Percentiles rank a stretch among this genome's conserved stretches.
Evolutionary conservation across 768 basidiomycete genomes (phyloP).

Genomic region (Psilocybe tampanensis): DNA sequence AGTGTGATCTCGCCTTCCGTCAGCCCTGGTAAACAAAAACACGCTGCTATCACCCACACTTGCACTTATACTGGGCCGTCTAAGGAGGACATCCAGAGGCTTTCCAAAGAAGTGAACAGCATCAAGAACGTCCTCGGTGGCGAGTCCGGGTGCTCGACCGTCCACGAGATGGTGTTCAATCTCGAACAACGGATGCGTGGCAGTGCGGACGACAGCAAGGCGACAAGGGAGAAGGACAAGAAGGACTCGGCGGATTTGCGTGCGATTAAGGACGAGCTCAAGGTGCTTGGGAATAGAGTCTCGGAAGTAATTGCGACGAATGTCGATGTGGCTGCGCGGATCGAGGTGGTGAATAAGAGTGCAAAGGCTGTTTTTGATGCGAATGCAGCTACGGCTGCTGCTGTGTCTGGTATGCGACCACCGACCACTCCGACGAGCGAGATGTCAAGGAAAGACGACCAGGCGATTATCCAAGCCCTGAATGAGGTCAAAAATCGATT

Average conservation of each 20-base stretch:
- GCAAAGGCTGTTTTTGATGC: background rate
- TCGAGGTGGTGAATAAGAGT: background rate
- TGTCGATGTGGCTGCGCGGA: background rate
- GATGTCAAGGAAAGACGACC: background rate
- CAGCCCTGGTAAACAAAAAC: background rate
- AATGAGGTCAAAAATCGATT: conserved; percentile 43
- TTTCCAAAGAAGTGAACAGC: conserved; percentile 18
- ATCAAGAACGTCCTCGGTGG: conserved; percentile 27
- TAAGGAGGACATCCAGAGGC: conserved; percentile 18
- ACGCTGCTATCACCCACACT: no score
- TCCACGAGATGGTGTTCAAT: conserved; percentile 33
- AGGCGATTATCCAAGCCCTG: conserved; percentile 31
- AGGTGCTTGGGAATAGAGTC: conserved; percentile 19
- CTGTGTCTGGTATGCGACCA: background rate
- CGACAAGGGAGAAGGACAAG: conserved; percentile 27
- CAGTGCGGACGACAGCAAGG: no score
- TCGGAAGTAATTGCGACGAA: conserved; percentile 2
- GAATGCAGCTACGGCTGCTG: background rate
- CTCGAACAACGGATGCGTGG: conserved; percentile 31
- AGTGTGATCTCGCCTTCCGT: no score
- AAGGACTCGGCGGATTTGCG: no score
- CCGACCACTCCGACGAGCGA: background rate
- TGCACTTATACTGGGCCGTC: no score
- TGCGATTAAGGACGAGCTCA: conserved; percentile 30
- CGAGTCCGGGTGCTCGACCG: conserved; percentile 25